A percentile compares a stretch with the other conserved stretches of the same genome.
Conservation (phyloP, 495 filamentous ascomycete species). For the Tuber borchii region DNA sequence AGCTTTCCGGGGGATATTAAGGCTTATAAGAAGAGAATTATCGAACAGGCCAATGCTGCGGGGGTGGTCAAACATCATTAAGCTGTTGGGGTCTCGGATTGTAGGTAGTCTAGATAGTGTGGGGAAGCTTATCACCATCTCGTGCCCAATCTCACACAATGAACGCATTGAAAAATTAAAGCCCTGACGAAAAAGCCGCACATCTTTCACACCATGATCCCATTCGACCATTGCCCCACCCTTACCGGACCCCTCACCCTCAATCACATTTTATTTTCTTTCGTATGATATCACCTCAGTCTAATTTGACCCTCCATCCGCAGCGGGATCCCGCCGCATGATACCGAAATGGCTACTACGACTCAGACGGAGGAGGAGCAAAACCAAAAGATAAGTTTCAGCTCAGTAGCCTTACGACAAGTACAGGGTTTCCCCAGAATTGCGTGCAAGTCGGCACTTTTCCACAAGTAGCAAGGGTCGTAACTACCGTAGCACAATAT, state of each 20-base stretch:
- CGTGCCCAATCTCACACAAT: not conserved
- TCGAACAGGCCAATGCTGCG: conserved; percentile 75
- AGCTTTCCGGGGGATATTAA: conserved; percentile 92
- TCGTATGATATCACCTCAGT: not conserved
- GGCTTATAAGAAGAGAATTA: conserved; percentile 96
- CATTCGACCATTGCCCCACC: not conserved
- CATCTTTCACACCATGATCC: not conserved
- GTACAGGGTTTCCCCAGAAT: not conserved
- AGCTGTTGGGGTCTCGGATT: not conserved
- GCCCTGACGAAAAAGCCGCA: not conserved
- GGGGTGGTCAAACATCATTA: conserved; percentile 62
- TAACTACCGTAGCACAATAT: not conserved
- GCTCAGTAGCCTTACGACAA: not conserved
- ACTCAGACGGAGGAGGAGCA: not conserved
- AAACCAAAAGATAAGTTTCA: not conserved
- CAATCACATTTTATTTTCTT: not conserved
- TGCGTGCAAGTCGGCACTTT: not conserved
- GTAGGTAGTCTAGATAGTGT: not conserved
- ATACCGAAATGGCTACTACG: not conserved
- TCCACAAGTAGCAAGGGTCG: not conserved
- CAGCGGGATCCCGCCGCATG: not conserved
- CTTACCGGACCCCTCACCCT: not conserved
- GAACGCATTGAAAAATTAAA: not conserved
- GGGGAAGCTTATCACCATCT: not conserved
- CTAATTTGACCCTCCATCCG: not conserved